A percentile compares a stretch with the other conserved stretches of the same genome.
Conservation (phyloP, 2,329 filamentous ascomycete genomes). For the Trichoderma sp. region DNA sequence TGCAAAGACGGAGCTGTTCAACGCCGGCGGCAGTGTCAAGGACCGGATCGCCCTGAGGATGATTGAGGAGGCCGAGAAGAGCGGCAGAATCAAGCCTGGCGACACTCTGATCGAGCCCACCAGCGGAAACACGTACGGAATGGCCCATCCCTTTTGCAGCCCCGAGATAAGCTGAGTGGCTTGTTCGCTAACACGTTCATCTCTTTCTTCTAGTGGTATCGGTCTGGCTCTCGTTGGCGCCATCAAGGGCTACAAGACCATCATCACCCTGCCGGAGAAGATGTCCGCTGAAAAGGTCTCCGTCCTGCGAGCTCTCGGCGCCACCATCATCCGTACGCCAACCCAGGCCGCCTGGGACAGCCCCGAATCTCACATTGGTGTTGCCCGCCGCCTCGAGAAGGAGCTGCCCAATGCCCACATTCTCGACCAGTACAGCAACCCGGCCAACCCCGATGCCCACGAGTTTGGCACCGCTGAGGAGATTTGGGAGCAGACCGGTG, state of each 20-base stretch:
- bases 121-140: slow-evolving; percentile 78
- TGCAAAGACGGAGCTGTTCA: slow-evolving; percentile 91
- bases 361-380: slow-evolving; percentile 95
- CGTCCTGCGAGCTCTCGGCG: slow-evolving; percentile 88
- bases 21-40: slow-evolving; percentile 91
- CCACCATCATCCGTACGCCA: slow-evolving; percentile 96
- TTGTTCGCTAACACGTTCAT: slow-evolving; percentile 29
- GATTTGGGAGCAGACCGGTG: slow-evolving; percentile 88
- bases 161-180: neutral
- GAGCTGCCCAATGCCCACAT: slow-evolving; percentile 98
- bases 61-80: slow-evolving; percentile 92
- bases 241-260: slow-evolving; percentile 97
- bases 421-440: slow-evolving; percentile 91
- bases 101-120: slow-evolving; percentile 98
- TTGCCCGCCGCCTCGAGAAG: slow-evolving; percentile 85
- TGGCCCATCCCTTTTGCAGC: slow-evolving; percentile 22
- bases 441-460: slow-evolving; percentile 89
- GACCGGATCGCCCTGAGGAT: slow-evolving; percentile 95
- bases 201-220: slow-evolving; percentile 64
- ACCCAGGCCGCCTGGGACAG: slow-evolving; percentile 94
- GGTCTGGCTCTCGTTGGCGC: slow-evolving; percentile 91
- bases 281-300: slow-evolving; percentile 99
- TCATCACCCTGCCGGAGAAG: slow-evolving; percentile 98
- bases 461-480: slow-evolving; percentile 94
- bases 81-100: slow-evolving; percentile 91